Base-by-base conservation (phyloP, 1,139 yeast species). In the Candida gigantensis region DNA sequence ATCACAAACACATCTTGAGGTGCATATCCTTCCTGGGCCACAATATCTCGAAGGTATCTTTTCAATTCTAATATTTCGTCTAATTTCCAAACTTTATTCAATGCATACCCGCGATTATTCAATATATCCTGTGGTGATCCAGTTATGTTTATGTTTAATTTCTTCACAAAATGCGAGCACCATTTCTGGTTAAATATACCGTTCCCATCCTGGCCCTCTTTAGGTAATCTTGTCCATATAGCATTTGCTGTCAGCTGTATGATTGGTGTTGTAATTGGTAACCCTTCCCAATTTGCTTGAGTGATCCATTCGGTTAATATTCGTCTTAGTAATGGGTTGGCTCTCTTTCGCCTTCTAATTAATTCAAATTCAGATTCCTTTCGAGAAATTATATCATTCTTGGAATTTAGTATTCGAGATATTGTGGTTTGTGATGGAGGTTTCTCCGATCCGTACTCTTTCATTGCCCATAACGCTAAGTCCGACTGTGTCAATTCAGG, bases 401-500 rank as follows among this genome's bases (percentile, higher is more conserved):
- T 79, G 39, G 76, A 73, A 30, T 81, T 73, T 42, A 81, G 57
- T 11, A 80, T 73, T 30, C 87, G 61, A 6, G 84, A 78, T 4
- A 81, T 79, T 2, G 87, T 81, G 0, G 86, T 81, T 49, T 81
- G 87, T 1, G 84, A 77, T 0, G 86, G 85, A 2, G 80, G 72
- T 44, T 65, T 75, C 1, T 61, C 54, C 3, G 78, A 59, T 28
- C 74, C 75, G 51, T 77, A 77, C 24, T 76, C 65, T 21, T 62
- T 60, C 55, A 74, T 73, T 0, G 85, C 85, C 87, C 87, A 81
- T 25, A 58, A 53, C 1, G 86, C 87, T 34, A 81, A 54, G 45
- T 80, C 84, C n/a, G 72, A 67, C 52, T 81, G 87, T 2, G 85
- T 80, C 84, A 81, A 77, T 23, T 72, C 71, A 1, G 85, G 85